These are phyloP conservation scores for Colletotrichum higginsianum DNA, from an alignment of 2,329 filamentous ascomycete species.

Conservation along the genomic window DNA sequence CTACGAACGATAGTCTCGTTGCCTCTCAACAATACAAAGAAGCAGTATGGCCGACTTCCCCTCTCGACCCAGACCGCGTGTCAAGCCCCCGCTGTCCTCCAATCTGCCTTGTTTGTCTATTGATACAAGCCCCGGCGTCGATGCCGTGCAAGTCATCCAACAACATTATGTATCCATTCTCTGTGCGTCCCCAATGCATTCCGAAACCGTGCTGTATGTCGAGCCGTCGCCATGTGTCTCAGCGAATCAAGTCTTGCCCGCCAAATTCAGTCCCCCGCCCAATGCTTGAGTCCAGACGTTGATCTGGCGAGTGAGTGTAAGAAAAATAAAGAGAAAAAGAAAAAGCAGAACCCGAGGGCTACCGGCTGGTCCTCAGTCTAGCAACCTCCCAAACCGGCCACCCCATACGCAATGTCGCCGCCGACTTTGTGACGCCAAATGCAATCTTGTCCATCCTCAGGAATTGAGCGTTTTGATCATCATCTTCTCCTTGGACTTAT, in stretches of 20 bases:
- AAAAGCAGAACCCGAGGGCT: constrained; percentile 24
- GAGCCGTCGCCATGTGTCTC: constrained; percentile 11
- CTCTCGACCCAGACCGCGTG: not conserved
- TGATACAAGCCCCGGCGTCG: constrained; percentile 29
- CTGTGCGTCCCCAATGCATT: not conserved
- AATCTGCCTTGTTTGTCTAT: constrained; percentile 4
- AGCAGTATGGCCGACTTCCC: constrained; percentile 1
- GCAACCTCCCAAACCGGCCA: constrained; percentile 21
- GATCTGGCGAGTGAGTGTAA: constrained; percentile 11
- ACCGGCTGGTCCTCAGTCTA: constrained; percentile 19
- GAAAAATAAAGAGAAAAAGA: constrained; percentile 37
- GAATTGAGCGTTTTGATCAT: constrained; percentile 79
- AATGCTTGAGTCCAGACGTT: constrained; percentile 21
- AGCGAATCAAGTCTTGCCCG: constrained; percentile 24
- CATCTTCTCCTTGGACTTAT: constrained; percentile 77
- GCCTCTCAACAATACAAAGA: constrained; percentile 16
- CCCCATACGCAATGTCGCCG: constrained; percentile 29
- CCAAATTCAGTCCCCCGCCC: constrained; percentile 20
- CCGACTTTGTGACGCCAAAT: constrained; percentile 38
- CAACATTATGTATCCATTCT: constrained; percentile 28
- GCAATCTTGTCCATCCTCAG: constrained; percentile 49
- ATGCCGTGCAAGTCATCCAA: constrained; percentile 37
- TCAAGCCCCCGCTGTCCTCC: not conserved
- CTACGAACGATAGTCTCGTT: constrained; percentile 22
- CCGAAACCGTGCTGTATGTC: not conserved